These are phyloP conservation scores for Apiospora kogelbergensis DNA, from an alignment of 2,329 filamentous ascomycete genomes.

Conservation along the genomic window DNA sequence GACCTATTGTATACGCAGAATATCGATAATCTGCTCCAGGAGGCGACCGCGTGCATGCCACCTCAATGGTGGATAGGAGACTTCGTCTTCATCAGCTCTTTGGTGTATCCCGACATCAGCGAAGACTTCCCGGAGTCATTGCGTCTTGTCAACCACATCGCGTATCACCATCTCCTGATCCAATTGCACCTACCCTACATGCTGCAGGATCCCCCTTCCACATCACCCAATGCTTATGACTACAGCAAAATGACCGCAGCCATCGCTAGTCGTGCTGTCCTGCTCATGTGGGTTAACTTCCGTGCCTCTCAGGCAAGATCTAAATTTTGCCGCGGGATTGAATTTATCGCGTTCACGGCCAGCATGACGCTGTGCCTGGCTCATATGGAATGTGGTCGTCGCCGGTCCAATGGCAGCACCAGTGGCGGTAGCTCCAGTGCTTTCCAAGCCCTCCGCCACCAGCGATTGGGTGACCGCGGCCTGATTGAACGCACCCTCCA, in stretches of 20 bases:
- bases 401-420: neutral
- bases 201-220: slow-evolving; percentile 25
- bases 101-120: slow-evolving; percentile 17
- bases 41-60: slow-evolving; percentile 37
- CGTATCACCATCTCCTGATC: slow-evolving; percentile 41
- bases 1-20: slow-evolving; percentile 30
- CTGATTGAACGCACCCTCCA: slow-evolving; percentile 12
- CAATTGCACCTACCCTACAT: slow-evolving; percentile 48
- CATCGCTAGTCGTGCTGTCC: slow-evolving; percentile 41
- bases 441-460: slow-evolving; percentile 20
- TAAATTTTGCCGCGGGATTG: slow-evolving; percentile 40
- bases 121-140: slow-evolving; percentile 29
- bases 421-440: neutral
- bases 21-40: slow-evolving; percentile 39
- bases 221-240: slow-evolving; percentile 29
- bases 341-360: slow-evolving; percentile 42
- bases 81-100: slow-evolving; percentile 24
- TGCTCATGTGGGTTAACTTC: slow-evolving; percentile 39
- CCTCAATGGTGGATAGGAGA: slow-evolving; percentile 41
- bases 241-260: slow-evolving; percentile 41
- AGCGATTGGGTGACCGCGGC: slow-evolving; percentile 6
- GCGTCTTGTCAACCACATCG: slow-evolving; percentile 41
- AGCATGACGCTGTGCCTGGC: slow-evolving; percentile 40
- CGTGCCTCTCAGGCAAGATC: slow-evolving; percentile 28
- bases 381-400: slow-evolving; percentile 34